phyloP scores from a whole-genome alignment of 345 rosid genomes.

The Eucalyptus lansdowneana region DNA sequence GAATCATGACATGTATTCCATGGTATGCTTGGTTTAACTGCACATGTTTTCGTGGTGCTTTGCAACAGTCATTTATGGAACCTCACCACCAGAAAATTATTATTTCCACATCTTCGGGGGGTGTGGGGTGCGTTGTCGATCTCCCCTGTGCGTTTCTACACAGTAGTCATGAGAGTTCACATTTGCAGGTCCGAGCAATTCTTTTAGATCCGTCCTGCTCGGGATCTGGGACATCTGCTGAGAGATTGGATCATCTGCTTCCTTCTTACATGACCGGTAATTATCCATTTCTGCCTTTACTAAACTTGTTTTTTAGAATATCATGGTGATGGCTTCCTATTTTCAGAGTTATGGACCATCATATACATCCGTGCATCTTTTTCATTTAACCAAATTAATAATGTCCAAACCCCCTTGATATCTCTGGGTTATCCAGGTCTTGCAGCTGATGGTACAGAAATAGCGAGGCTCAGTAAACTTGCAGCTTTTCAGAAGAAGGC shows the following conservation, averaged over 20 bases:
- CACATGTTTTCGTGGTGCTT: background rate
- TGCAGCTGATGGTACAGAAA: conserved; percentile 9
- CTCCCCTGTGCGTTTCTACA: background rate
- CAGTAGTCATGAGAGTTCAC: background rate
- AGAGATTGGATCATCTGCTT: conserved; percentile 84
- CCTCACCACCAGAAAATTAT: background rate
- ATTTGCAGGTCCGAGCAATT: conserved; percentile 58
- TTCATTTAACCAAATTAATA: background rate
- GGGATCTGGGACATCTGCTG: conserved; percentile 78
- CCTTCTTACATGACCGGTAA: conserved; percentile 55
- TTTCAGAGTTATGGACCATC: background rate
- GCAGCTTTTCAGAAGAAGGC: conserved; percentile 85
- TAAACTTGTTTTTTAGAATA: background rate
- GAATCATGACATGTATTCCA: background rate
- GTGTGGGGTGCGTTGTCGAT: background rate
- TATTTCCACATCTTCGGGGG: background rate
- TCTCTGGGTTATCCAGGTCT: conserved; percentile 1
- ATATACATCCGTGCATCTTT: background rate
- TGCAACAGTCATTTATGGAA: background rate
- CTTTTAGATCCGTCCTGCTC: conserved; percentile 96
- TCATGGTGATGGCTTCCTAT: rapidly evolving
- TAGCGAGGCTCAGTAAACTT: conserved; percentile 55
- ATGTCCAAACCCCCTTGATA: background rate
- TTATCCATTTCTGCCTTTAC: background rate
- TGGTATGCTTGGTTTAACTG: background rate